Percentiles rank a stretch among this genome's conserved stretches.
These are phyloP conservation scores for Pinus tabuliformis DNA, from an alignment of 75 land plant species.

Conservation along the genomic window DNA sequence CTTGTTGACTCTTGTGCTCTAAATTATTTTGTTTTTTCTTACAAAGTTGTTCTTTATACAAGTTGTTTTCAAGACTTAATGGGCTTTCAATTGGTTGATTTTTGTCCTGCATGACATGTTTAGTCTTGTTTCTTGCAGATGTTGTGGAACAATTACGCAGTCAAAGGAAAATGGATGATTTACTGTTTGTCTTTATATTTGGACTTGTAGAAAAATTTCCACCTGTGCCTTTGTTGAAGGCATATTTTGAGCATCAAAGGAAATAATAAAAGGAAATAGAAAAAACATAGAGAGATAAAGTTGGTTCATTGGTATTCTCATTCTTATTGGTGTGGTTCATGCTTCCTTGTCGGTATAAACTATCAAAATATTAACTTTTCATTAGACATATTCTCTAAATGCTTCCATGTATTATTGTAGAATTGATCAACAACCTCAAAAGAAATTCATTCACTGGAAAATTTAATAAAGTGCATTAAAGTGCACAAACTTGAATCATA, in stretches of 20 bases:
- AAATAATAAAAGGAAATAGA: conserved; percentile 25
- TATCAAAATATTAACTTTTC: too few species aligned
- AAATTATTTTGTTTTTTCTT: too few species aligned
- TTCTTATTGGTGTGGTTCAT: too few species aligned
- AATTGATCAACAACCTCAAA: conserved; percentile 40
- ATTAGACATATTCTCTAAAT: too few species aligned
- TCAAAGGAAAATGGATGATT: conserved; percentile 63
- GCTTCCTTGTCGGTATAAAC: too few species aligned
- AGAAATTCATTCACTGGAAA: conserved; percentile 43
- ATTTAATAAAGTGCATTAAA: conserved; percentile 37
- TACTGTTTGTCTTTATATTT: conserved; percentile 52
- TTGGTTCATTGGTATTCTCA: conserved; percentile 30
- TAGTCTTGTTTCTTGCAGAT: conserved; percentile 26
- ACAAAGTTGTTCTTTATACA: too few species aligned
- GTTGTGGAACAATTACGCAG: conserved; percentile 50
- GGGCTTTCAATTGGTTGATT: too few species aligned
- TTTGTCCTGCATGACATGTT: neutral
- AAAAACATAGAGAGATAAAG: conserved; percentile 32
- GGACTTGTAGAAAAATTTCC: conserved; percentile 56
- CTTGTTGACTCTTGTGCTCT: too few species aligned
- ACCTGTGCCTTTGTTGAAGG: conserved; percentile 61
- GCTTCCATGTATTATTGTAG: too few species aligned
- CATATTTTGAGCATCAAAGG: conserved; percentile 41
- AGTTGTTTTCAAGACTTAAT: too few species aligned
- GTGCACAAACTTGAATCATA: conserved; percentile 46